Conservation (phyloP, 2,329 filamentous ascomycete species). For the Diaporthe citriasiana region DNA sequence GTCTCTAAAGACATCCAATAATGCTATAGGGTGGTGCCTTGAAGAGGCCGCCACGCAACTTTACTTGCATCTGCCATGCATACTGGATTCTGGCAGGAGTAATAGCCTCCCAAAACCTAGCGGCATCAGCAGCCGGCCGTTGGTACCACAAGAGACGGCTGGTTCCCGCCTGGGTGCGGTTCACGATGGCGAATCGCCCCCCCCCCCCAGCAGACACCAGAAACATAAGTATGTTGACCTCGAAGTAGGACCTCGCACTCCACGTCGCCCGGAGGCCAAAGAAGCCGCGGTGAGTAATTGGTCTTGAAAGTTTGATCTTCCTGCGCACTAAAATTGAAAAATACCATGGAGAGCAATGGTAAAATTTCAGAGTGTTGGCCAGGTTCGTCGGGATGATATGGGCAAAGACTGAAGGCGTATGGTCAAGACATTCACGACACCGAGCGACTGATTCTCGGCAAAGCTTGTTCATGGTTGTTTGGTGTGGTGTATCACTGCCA, state of each 20-base stretch:
- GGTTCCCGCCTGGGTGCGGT: not conserved
- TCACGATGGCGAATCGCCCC: not conserved
- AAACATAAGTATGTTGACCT: conserved; percentile 67
- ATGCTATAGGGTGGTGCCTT: not conserved
- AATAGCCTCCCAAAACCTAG: not conserved
- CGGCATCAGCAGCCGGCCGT: not conserved
- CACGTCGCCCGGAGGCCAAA: conserved; percentile 63
- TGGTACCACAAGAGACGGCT: conserved; percentile 9
- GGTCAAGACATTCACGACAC: conserved; percentile 41
- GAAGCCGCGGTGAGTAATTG: conserved; percentile 79
- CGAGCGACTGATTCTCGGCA: conserved; percentile 46
- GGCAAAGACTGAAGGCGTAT: not conserved
- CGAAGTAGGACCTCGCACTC: conserved; percentile 79
- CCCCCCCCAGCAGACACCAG: not conserved
- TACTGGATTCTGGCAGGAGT: not conserved
- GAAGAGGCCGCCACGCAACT: conserved; percentile 1
- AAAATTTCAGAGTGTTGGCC: conserved; percentile 87
- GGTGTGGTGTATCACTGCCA: conserved; percentile 50
- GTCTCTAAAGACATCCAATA: not conserved
- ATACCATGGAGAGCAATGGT: conserved; percentile 75
- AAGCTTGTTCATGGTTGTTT: conserved; percentile 54
- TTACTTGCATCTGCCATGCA: not conserved
- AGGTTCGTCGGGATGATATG: conserved; percentile 57
- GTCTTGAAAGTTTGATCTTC: conserved; percentile 71
- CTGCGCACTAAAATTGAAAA: conserved; percentile 88